Evolutionary conservation across 768 basidiomycete species (phyloP).

Genomic region (Trametes gibbosa): DNA sequence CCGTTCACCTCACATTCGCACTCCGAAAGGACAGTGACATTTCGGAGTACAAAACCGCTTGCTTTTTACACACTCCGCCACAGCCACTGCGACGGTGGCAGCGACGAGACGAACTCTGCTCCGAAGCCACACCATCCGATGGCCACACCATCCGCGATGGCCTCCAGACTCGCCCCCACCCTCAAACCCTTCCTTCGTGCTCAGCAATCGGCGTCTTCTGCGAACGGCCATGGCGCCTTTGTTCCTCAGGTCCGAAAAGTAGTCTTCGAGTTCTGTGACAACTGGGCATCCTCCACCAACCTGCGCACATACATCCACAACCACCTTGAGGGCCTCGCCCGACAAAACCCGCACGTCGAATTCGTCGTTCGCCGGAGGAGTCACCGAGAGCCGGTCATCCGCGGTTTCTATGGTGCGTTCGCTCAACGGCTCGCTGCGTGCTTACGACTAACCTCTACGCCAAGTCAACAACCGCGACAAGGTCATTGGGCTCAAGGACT

Average conservation of each 20-base stretch:
- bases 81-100: no score
- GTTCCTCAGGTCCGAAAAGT: constrained; percentile 80
- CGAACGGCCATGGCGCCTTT: constrained; percentile 75
- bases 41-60: no score
- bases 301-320: constrained; percentile 68
- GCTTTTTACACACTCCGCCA: no score
- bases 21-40: constrained; percentile 25
- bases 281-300: constrained; percentile 72
- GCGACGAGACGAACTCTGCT: no score
- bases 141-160: constrained; percentile 33
- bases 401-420: constrained; percentile 63
- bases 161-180: constrained; percentile 28
- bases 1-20: no score
- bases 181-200: constrained; percentile 43
- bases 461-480: constrained; percentile 86
- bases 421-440: neutral
- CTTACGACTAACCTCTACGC: constrained; percentile 14
- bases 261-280: constrained; percentile 87
- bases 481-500: constrained; percentile 75
- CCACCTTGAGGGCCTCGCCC: constrained; percentile 62
- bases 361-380: constrained; percentile 76
- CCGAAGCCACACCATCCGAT: no score
- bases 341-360: constrained; percentile 78
- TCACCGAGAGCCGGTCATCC: constrained; percentile 72
- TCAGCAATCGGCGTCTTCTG: constrained; percentile 52